These are phyloP conservation scores for Trametes coccinea DNA, from an alignment of 768 basidiomycete genomes.

Conservation along the genomic window DNA sequence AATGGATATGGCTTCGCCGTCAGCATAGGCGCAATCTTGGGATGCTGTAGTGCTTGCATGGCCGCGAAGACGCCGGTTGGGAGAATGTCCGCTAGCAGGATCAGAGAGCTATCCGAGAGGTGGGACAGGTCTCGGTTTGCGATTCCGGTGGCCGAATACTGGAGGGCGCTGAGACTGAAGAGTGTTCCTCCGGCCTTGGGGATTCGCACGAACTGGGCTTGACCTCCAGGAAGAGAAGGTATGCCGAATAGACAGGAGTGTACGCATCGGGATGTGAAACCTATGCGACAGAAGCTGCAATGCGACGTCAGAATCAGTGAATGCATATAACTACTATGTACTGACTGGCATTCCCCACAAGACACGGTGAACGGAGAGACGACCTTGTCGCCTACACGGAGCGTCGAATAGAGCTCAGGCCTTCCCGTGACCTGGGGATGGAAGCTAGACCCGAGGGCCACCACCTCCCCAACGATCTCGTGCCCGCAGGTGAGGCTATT, in stretches of 20 bases:
- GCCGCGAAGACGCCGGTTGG: slow-evolving; percentile 82
- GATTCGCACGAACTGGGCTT: slow-evolving; percentile 78
- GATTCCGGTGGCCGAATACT: slow-evolving; percentile 24
- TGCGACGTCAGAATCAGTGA: not conserved
- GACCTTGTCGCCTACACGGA: slow-evolving; percentile 74
- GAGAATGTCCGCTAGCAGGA: slow-evolving; percentile 75
- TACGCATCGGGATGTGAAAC: slow-evolving; percentile 71
- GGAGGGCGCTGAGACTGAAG: slow-evolving; percentile 50
- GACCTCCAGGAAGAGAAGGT: slow-evolving; percentile 65
- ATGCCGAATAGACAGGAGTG: slow-evolving; percentile 66
- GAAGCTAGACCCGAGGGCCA: slow-evolving; percentile 65
- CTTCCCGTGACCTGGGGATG: slow-evolving; percentile 44
- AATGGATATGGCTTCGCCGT: slow-evolving; percentile 61
- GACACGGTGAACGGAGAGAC: slow-evolving; percentile 81
- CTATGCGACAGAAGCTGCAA: slow-evolving; percentile 65
- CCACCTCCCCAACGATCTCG: slow-evolving; percentile 74
- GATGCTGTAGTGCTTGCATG: slow-evolving; percentile 68
- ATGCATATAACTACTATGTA: slow-evolving; percentile 10
- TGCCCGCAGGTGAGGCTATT: slow-evolving; percentile 68
- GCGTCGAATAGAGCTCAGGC: slow-evolving; percentile 60
- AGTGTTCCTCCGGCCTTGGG: slow-evolving; percentile 81
- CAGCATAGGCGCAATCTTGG: slow-evolving; percentile 63
- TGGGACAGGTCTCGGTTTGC: slow-evolving; percentile 24
- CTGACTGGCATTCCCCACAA: slow-evolving; percentile 84
- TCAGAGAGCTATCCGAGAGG: slow-evolving; percentile 60